Base-by-base conservation (phyloP, 148 eudicot genomes). In the Spergularia marina region DNA sequence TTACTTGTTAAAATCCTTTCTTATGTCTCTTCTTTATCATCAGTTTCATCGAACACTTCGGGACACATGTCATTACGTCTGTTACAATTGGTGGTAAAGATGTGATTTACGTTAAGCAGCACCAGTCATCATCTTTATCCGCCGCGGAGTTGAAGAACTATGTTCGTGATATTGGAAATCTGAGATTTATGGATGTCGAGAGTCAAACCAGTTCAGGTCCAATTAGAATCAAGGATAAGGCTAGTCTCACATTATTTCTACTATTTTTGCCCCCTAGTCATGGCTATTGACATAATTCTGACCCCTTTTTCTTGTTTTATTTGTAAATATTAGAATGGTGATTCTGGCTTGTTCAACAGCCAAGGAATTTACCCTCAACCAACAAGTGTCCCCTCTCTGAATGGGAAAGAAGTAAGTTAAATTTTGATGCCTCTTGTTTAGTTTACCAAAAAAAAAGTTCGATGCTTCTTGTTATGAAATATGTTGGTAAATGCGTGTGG, bases 331-430 rank as follows among this genome's bases (percentile, higher is more conserved):
- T 64, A 93, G 98, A 88, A 86, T 56, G 83, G 65, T 70, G 98
- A 91, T 81, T 83, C 97, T 65, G 87, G 94, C 52, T 78, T 91
- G 80, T 93, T 91, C 77, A 91, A 87, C 57, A 88, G 93, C 82
- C 98, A 94, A 87, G 97, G 97, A 71, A 79, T 92, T 74, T 86
- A 92, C 81, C 97, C 97, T 64, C 97, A 92, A 67, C 97, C 97
- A 5, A 65, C 89, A 41, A 79, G 77, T 62, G 84, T 86, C 39
- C 85, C 92, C 12, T 88, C 79, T 74, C 76, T 86, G n/a, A 85
- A 81, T 78, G 97, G 92, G 34, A 90, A 88, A 85, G 97, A 91
- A 79, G 97, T 88, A 88, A 77, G 91, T 82, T 52, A 40, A 44
- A 56, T 53, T 65, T 47, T 20, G 62, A 12, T 67, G 53, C 52